A percentile compares a stretch with the other conserved stretches of the same genome.
These are phyloP conservation scores for Metschnikowia continentalis DNA, from an alignment of 805 yeast genomes.

Conservation along the genomic window DNA sequence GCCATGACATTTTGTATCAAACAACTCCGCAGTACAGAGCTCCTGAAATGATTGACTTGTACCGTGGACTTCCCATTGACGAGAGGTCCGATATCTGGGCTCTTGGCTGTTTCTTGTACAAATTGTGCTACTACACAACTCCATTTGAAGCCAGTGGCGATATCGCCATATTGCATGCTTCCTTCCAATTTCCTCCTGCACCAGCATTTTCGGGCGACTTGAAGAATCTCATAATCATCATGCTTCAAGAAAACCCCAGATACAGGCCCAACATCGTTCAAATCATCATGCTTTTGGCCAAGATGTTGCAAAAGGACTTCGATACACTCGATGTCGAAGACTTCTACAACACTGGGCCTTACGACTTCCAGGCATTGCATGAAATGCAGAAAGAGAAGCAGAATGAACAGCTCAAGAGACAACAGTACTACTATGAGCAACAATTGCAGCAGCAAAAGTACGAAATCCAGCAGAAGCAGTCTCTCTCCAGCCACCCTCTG, in stretches of 20 bases:
- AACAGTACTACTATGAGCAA: slow-evolving; percentile 39
- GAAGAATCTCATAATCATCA: slow-evolving; percentile 68
- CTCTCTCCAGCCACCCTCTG: slow-evolving; percentile 12
- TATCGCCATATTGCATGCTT: slow-evolving; percentile 80
- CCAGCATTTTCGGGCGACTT: slow-evolving; percentile 71
- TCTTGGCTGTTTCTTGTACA: slow-evolving; percentile 84
- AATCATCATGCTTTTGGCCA: slow-evolving; percentile 61
- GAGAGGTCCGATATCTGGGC: slow-evolving; percentile 98
- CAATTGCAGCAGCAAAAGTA: slow-evolving; percentile 28
- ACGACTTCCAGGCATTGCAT: slow-evolving; percentile 53
- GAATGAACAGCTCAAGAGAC: slow-evolving; percentile 31
- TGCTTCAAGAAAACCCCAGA: slow-evolving; percentile 79
- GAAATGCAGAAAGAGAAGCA: slow-evolving; percentile 43
- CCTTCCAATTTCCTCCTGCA: slow-evolving; percentile 65
- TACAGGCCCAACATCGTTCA: slow-evolving; percentile 86
- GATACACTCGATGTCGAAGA: slow-evolving; percentile 33
- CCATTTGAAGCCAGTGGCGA: slow-evolving; percentile 91
- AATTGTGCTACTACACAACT: slow-evolving; percentile 86
- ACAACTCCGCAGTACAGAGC: slow-evolving; percentile 95
- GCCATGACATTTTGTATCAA: slow-evolving; percentile 81
- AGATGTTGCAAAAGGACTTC: slow-evolving; percentile 40
- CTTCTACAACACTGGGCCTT: slow-evolving; percentile 49
- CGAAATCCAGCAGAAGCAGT: slow-evolving; percentile 17
- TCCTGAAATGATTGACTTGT: slow-evolving; percentile 94
- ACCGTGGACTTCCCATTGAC: slow-evolving; percentile 78